Evolutionary conservation across 1,139 yeast genomes (phyloP), one percentile per base, ranked within the genome.

Genomic region (Waltiozyma solani): DNA sequence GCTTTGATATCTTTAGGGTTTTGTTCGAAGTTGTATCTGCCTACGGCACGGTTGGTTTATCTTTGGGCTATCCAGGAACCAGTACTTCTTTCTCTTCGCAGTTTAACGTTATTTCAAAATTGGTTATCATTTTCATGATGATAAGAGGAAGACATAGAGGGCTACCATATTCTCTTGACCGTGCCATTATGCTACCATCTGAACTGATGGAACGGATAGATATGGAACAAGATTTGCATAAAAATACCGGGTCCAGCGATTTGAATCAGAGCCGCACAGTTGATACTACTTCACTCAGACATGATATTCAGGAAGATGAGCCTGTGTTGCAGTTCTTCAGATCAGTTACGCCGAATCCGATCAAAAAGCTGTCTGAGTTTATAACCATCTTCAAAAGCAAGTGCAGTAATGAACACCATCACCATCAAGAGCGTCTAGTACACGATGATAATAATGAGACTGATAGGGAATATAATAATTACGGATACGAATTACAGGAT

Each of bases 141-240:
- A 73, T 91, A 38, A 76, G 99, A 64, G 97, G 98, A 11, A 73
- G 96, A 42, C 97, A 89, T 55, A 84, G 99, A 71, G 98, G 98
- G 32, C 67, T 91, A 44, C 99, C 99, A 1, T 87, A 91, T 55
- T 68, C 91, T 0, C 71, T 93, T 42, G 99, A 91, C 60, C 77
- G 98, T 55, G 98, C 99, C 32, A 83, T 91, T 47, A 79, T 91
- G 71, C 60, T 91, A 40, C 94, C 95, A 3, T 74, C 80, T 44
- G 82, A 79, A 13, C 73, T 75, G 44, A 69, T 87, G 69, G 70
- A 69, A 27, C 64, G 69, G 46, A 71, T 85, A 49, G 98, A 89
- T 58, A 65, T 64, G 39, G 66, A 73, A 11, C 87, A 81, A 59
- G 83, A 78, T 39, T 52, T 68, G 34, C 82, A 74, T 50, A 22